Conservation (phyloP, 2,329 filamentous ascomycete genomes). For the Trichoderma lentiforme region DNA sequence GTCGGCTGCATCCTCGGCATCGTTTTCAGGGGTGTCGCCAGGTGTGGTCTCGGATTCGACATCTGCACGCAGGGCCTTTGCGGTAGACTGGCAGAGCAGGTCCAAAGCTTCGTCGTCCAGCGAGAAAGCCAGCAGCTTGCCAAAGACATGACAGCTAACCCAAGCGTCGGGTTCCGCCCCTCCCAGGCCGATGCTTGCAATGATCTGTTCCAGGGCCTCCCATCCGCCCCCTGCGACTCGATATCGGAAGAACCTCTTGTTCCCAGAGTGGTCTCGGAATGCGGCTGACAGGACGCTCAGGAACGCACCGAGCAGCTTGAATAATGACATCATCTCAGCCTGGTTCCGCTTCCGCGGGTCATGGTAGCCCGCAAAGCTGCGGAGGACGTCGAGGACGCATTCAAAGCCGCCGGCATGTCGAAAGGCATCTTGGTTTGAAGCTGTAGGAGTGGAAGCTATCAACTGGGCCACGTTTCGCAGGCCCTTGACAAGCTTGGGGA, state of each 20-base stretch:
- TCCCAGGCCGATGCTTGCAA: constrained; percentile 64
- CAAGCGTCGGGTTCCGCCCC: constrained; percentile 65
- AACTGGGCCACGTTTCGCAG: constrained; percentile 66
- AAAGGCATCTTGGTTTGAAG: constrained; percentile 71
- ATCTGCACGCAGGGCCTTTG: constrained; percentile 35
- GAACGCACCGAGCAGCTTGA: constrained; percentile 67
- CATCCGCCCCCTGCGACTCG: constrained; percentile 75
- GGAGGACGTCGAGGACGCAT: constrained; percentile 64
- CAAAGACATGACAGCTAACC: constrained; percentile 72
- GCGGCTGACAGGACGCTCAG: constrained; percentile 71
- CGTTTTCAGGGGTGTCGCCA: constrained; percentile 18
- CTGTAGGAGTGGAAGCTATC: constrained; percentile 47
- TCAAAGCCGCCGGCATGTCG: constrained; percentile 77
- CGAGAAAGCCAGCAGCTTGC: constrained; percentile 75
- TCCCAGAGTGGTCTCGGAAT: constrained; percentile 77
- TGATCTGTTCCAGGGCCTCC: constrained; percentile 68
- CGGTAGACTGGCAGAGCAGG: constrained; percentile 59
- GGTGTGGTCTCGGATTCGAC: constrained; percentile 21
- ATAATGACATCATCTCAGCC: constrained; percentile 62
- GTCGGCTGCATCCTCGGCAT: constrained; percentile 33
- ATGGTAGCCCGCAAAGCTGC: constrained; percentile 72
- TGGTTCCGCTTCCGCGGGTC: constrained; percentile 60
- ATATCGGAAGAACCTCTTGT: constrained; percentile 80
- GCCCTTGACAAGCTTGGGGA: constrained; percentile 48
- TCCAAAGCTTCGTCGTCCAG: constrained; percentile 74